These are phyloP conservation scores for Nemania bipapillata DNA, from an alignment of 2,329 filamentous ascomycete genomes.

Conservation along the genomic window DNA sequence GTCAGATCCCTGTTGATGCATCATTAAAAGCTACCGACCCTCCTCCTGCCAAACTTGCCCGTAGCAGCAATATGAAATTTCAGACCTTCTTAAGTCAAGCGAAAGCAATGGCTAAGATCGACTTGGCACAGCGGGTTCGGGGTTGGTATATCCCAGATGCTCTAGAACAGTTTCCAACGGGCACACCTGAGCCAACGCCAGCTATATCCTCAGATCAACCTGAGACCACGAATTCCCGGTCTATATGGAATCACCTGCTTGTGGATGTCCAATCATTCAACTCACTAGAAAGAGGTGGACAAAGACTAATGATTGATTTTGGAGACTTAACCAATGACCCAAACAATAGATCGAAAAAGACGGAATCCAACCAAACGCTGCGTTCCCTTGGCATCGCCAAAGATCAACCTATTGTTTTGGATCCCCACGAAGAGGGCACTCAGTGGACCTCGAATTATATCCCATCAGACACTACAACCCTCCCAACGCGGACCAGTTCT, in stretches of 20 bases:
- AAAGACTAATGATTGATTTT: slow-evolving; percentile 71
- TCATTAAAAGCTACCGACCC: slow-evolving; percentile 69
- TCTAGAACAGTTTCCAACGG: slow-evolving; percentile 52
- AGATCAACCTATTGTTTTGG: slow-evolving; percentile 82
- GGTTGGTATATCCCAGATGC: slow-evolving; percentile 73
- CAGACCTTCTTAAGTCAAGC: slow-evolving; percentile 79
- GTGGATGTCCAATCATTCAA: slow-evolving; percentile 72
- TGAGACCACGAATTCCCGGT: slow-evolving; percentile 42
- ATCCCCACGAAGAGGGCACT: slow-evolving; percentile 75
- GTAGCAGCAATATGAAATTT: slow-evolving; percentile 75
- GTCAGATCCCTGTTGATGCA: slow-evolving; percentile 66
- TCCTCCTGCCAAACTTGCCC: slow-evolving; percentile 72
- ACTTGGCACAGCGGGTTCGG: slow-evolving; percentile 77
- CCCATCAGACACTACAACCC: slow-evolving; percentile 47
- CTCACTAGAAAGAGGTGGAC: slow-evolving; percentile 68
- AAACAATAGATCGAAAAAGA: slow-evolving; percentile 60
- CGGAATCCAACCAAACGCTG: slow-evolving; percentile 78
- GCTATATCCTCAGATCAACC: slow-evolving; percentile 43
- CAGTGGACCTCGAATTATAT: slow-evolving; percentile 65
- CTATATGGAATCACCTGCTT: slow-evolving; percentile 59
- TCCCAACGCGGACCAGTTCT: slow-evolving; percentile 53
- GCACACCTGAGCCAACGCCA: slow-evolving; percentile 53
- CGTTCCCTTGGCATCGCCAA: slow-evolving; percentile 74
- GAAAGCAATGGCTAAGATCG: slow-evolving; percentile 75
- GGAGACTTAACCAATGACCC: slow-evolving; percentile 76